A percentile compares a stretch with the other conserved stretches of the same genome.
These are phyloP conservation scores for Cylindrotheca fusiformis DNA, from an alignment of 108 stramenopile species.

Conservation along the genomic window DNA sequence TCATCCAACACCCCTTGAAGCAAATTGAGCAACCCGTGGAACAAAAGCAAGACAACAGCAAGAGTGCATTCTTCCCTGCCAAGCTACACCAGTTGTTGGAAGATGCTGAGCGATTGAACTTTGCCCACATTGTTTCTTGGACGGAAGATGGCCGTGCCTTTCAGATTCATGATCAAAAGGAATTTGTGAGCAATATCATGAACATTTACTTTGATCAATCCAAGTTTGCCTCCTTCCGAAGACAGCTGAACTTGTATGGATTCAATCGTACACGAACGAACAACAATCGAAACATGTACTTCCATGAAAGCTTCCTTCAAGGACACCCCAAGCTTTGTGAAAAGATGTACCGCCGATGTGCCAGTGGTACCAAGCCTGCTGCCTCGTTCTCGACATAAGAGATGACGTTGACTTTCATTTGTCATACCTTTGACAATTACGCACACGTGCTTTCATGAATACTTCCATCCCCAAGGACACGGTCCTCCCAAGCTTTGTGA, in stretches of 20 bases:
- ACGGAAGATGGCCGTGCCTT: slow-evolving; percentile 48
- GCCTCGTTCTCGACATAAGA: background rate
- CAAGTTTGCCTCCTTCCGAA: slow-evolving; percentile 45
- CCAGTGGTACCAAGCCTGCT: background rate
- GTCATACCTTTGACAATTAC: no score
- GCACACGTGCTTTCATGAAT: no score
- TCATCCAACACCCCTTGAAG: background rate
- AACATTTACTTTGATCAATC: slow-evolving; percentile 62
- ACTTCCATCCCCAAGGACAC: no score
- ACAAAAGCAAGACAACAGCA: slow-evolving; percentile 14
- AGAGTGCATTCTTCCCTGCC: slow-evolving; percentile 16
- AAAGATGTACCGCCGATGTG: background rate
- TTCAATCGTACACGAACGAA: slow-evolving; percentile 19
- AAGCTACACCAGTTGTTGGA: slow-evolving; percentile 24
- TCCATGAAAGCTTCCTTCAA: slow-evolving; percentile 8
- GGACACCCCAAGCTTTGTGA: background rate
- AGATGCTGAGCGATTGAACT: slow-evolving; percentile 14
- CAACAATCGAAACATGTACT: background rate
- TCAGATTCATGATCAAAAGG: slow-evolving; percentile 47
- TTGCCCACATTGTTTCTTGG: slow-evolving; percentile 49
- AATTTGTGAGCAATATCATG: slow-evolving; percentile 55
- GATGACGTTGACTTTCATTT: no score
- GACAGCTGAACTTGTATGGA: slow-evolving; percentile 54
- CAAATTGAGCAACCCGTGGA: background rate
- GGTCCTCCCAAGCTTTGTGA: no score